Conservation (phyloP, 2,329 filamentous ascomycete genomes). For the Pseudogymnoascus sp. region DNA sequence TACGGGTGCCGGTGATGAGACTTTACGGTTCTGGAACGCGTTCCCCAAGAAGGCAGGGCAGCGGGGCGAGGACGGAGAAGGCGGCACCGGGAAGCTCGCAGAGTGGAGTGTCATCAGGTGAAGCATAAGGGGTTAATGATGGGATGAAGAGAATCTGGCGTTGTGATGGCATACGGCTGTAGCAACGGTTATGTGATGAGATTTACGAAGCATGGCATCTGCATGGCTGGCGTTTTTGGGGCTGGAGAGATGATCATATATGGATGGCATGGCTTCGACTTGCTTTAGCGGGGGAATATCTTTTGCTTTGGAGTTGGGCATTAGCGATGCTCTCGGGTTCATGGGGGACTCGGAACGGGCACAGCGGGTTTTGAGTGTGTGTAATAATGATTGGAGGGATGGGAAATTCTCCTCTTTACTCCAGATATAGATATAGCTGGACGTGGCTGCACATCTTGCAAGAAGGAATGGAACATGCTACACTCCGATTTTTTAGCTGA, state of each 20-base stretch:
- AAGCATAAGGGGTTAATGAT: slow-evolving; percentile 15
- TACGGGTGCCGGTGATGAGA: slow-evolving; percentile 94
- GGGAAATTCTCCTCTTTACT: neutral
- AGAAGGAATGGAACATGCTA: slow-evolving; percentile 1
- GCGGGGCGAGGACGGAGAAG: slow-evolving; percentile 59
- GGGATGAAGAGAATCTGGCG: neutral
- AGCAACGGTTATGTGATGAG: slow-evolving; percentile 5
- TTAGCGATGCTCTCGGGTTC: neutral
- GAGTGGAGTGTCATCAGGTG: slow-evolving; percentile 80
- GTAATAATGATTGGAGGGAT: neutral
- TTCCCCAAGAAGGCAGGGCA: slow-evolving; percentile 76
- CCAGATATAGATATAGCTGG: slow-evolving; percentile 1
- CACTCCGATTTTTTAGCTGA: neutral
- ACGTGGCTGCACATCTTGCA: slow-evolving; percentile 5
- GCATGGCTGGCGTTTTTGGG: slow-evolving; percentile 8
- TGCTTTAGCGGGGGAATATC: neutral
- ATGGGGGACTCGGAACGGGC: neutral
- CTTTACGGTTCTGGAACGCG: slow-evolving; percentile 90
- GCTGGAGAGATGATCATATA: neutral
- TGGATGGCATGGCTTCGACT: slow-evolving; percentile 7
- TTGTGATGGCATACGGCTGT: slow-evolving; percentile 1
- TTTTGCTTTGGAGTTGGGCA: slow-evolving; percentile 7
- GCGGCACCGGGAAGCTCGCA: slow-evolving; percentile 53
- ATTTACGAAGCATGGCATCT: slow-evolving; percentile 6
- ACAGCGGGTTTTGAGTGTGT: slow-evolving; percentile 1